These are phyloP conservation scores for Salvia miltiorrhiza DNA, from an alignment of 257 asterid species.

Conservation along the genomic window DNA sequence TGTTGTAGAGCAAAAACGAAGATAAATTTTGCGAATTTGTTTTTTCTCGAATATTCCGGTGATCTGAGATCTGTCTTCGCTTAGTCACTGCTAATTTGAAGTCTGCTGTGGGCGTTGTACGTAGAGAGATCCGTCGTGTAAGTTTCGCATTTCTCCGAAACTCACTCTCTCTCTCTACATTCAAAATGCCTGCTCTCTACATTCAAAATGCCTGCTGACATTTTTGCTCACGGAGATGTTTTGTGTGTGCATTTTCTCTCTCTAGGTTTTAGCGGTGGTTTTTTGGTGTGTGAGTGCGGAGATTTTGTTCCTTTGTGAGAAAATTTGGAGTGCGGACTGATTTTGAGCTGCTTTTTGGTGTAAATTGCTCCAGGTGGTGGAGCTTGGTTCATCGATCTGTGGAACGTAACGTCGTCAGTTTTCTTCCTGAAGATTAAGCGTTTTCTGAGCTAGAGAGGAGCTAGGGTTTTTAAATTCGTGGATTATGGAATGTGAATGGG, in stretches of 20 bases:
- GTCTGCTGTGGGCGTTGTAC: neutral
- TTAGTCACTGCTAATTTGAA: constrained; percentile 22
- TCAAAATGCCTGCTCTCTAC: neutral
- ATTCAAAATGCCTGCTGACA: constrained; percentile 2
- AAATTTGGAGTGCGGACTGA: constrained; percentile 28
- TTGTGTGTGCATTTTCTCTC: constrained; percentile 17
- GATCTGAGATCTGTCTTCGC: constrained; percentile 35
- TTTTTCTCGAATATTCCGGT: constrained; percentile 23
- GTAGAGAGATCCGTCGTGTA: constrained; percentile 32
- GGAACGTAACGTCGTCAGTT: constrained; percentile 20
- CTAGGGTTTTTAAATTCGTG: constrained; percentile 40
- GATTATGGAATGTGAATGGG: constrained; percentile 20
- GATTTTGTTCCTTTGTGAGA: neutral
- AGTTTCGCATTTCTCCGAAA: constrained; percentile 18
- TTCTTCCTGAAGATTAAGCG: constrained; percentile 18
- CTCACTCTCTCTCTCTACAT: constrained; percentile 7
- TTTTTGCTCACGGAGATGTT: constrained; percentile 1
- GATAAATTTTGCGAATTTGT: neutral
- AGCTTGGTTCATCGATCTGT: constrained; percentile 45
- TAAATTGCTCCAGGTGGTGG: constrained; percentile 22
- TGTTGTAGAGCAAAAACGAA: constrained; percentile 18
- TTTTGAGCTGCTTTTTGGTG: constrained; percentile 40
- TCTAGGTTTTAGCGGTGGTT: constrained; percentile 20
- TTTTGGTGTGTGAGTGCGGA: constrained; percentile 9
- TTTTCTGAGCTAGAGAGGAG: constrained; percentile 16